Base-by-base conservation (phyloP, 768 basidiomycete species). In the Daedalea quercina region DNA sequence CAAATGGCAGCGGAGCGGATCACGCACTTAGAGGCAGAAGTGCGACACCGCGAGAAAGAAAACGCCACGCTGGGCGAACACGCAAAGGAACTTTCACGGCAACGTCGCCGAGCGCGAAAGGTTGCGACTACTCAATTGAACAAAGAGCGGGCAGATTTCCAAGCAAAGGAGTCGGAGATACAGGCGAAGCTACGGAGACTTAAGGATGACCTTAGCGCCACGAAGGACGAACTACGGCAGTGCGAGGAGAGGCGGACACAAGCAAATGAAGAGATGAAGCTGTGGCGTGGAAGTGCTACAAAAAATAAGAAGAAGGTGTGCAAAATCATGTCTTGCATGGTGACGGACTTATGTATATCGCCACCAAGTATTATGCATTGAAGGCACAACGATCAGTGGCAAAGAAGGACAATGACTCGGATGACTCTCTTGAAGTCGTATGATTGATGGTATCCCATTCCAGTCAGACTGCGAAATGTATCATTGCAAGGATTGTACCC, bases 271-370 rank as follows among this genome's bases (percentile, higher is more conserved):
- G 60, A 58, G 31, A 35, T 52, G 43, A 48, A 26, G 13, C 26
- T 33, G 22, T 42, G 52, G 50, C 49, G 44, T 9, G 47, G 31
- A 19, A 54, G 40, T 37, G 50, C 47, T 23, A 12, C 52, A 20
- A 23, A 37, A 20, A 58, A 58, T 47, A 61, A 53, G 55, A 61
- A 61, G 35, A 58, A 57, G 52, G 60, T 61, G 44, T 20, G 59
- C 31, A 11, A 37, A n/a, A n/a, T n/a, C n/a, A n/a, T n/a, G n/a
- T n/a, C n/a, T n/a, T n/a, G n/a, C n/a, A n/a, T n/a, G n/a, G n/a
- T n/a, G n/a, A n/a, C n/a, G n/a, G n/a, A n/a, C n/a, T n/a, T n/a
- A n/a, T n/a, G n/a, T n/a, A 11, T 37, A 15, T 46, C 24, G 24
- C n/a, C n/a, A n/a, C n/a, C n/a, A n/a, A 47, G 46, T 47, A 8